Percentiles rank a stretch among this genome's conserved stretches.
Evolutionary conservation across 2,329 filamentous ascomycete species (phyloP).

Genomic region (Pseudovirgaria hyperparasitica): DNA sequence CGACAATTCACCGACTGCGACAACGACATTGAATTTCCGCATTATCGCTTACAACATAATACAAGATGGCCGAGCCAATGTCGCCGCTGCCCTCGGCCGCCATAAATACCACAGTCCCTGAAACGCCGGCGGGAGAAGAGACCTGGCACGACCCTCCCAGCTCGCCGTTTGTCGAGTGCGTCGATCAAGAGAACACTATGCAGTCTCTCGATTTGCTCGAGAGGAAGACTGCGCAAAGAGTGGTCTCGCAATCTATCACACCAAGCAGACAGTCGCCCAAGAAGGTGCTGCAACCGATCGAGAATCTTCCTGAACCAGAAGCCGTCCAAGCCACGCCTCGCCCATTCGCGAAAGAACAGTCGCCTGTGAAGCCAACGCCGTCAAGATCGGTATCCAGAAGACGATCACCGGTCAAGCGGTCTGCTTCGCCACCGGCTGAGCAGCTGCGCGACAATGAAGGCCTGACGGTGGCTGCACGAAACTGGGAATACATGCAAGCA

Average conservation of each 20-base stretch:
- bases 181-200: constrained; percentile 24
- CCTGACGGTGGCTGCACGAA: constrained; percentile 20
- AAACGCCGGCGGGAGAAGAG: constrained; percentile 21
- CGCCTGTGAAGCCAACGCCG: constrained; percentile 1
- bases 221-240: constrained; percentile 5
- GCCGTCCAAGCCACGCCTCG: too few species aligned
- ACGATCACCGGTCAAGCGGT: constrained; percentile 11
- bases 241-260: constrained; percentile 2
- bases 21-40: too few species aligned
- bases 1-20: too few species aligned
- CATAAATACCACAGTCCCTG: constrained; percentile 11
- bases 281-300: too few species aligned
- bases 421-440: constrained; percentile 11
- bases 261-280: too few species aligned
- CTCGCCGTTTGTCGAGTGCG: constrained; percentile 33
- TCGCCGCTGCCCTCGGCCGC: constrained; percentile 17
- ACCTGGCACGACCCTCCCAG: constrained; percentile 30
- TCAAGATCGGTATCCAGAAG: too few species aligned
- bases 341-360: too few species aligned
- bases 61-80: constrained; percentile 23
- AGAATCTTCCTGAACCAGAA: too few species aligned
- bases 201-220: neutral
- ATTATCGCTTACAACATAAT: too few species aligned
- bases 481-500: constrained; percentile 9
- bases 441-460: constrained; percentile 25